Percentiles rank a stretch among this genome's conserved stretches.
These are phyloP conservation scores for Crithidia sp. DNA, from an alignment of 208 protist genomes.

Conservation along the genomic window DNA sequence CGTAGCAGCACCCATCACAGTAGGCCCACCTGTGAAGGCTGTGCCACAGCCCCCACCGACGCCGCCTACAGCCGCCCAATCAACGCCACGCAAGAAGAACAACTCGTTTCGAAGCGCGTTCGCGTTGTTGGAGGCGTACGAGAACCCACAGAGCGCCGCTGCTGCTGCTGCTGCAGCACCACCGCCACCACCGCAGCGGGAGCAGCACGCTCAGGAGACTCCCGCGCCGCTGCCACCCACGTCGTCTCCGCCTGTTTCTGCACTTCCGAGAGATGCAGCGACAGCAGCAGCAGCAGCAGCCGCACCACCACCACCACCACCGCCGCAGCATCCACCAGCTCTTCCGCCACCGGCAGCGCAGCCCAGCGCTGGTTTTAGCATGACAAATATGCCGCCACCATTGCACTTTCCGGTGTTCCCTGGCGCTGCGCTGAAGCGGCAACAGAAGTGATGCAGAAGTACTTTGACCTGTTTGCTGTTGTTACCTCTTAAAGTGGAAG, in stretches of 20 bases:
- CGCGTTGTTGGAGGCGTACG: conserved; percentile 10
- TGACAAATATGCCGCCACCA: conserved; percentile 47
- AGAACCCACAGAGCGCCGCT: not conserved
- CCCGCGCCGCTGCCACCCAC: not conserved
- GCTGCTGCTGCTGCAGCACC: not conserved
- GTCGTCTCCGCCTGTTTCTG: not conserved
- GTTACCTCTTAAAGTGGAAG: too few relatives aligned
- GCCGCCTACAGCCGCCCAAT: not conserved
- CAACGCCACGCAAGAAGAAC: not conserved
- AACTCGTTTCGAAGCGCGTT: conserved; percentile 1
- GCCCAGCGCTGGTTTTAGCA: not conserved
- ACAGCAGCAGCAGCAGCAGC: conserved; percentile 1
- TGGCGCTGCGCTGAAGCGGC: conserved; percentile 20
- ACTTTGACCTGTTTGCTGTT: too few relatives aligned
- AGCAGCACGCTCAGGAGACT: not conserved
- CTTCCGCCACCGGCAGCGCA: not conserved
- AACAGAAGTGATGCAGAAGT: not conserved
- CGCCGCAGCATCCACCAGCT: not conserved
- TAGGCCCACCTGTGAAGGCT: too few relatives aligned
- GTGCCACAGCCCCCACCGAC: too few relatives aligned
- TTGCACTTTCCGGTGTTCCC: conserved; percentile 61
- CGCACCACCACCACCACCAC: not conserved
- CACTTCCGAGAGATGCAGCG: not conserved
- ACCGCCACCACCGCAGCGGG: not conserved
- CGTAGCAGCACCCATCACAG: too few relatives aligned